phyloP scores from a whole-genome alignment of 2,329 filamentous ascomycete species.

The Scedosporium boydii region DNA sequence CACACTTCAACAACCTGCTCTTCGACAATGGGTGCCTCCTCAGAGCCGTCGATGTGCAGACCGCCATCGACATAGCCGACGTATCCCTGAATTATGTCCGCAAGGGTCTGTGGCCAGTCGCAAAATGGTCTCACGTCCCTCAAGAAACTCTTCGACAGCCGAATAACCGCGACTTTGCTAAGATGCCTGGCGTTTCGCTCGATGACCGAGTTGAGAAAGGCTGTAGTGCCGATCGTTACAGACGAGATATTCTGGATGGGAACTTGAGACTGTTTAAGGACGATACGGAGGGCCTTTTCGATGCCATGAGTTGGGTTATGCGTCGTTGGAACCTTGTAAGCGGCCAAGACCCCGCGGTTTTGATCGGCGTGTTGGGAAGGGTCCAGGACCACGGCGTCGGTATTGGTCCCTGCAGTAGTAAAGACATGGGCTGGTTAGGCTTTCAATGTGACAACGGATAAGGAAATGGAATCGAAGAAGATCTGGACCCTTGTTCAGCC shows the following conservation, averaged over 20 bases:
- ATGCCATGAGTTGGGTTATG: neutral
- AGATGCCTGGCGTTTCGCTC: constrained; percentile 40
- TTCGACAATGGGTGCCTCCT: constrained; percentile 35
- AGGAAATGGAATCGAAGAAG: neutral
- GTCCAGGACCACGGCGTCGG: constrained; percentile 42
- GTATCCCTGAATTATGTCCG: constrained; percentile 34
- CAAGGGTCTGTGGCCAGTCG: constrained; percentile 42
- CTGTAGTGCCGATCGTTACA: constrained; percentile 45
- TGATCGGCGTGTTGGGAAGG: constrained; percentile 18
- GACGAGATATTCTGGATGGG: constrained; percentile 26
- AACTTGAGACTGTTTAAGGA: neutral
- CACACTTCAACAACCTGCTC: constrained; percentile 29
- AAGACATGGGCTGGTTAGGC: constrained; percentile 10
- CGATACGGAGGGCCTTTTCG: neutral
- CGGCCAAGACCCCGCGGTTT: constrained; percentile 10
- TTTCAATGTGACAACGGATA: neutral
- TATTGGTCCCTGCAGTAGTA: constrained; percentile 29
- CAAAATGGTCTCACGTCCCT: constrained; percentile 39
- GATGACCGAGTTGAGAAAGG: constrained; percentile 50
- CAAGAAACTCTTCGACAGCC: constrained; percentile 40
- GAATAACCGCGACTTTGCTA: constrained; percentile 43
- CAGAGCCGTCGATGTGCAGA: constrained; percentile 38
- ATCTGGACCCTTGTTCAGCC: no score
- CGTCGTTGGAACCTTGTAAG: neutral
- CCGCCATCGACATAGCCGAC: constrained; percentile 37